Evolutionary conservation across 768 basidiomycete genomes (phyloP).

Genomic region (Obba rivulosa): DNA sequence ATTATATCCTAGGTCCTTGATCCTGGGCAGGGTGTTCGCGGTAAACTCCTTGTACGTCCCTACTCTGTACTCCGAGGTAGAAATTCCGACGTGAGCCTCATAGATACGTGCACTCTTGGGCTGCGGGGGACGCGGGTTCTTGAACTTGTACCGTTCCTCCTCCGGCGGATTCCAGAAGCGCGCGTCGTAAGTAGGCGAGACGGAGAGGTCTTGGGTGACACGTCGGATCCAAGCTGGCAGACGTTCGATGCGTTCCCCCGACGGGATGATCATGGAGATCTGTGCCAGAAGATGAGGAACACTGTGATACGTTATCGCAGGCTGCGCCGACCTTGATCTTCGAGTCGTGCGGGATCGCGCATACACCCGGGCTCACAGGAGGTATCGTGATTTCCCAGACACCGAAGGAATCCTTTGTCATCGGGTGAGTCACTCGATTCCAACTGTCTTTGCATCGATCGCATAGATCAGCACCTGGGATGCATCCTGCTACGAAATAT

Average conservation of each 20-base stretch:
- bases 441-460: slow-evolving; percentile 60
- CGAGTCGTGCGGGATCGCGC: slow-evolving; percentile 89
- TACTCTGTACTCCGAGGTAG: slow-evolving; percentile 79
- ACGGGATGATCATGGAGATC: slow-evolving; percentile 89
- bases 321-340: slow-evolving; percentile 74
- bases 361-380: slow-evolving; percentile 57
- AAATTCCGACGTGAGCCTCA: slow-evolving; percentile 98
- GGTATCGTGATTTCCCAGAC: slow-evolving; percentile 85
- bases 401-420: slow-evolving; percentile 82
- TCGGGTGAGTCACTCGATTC: slow-evolving; percentile 79
- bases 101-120: slow-evolving; percentile 77
- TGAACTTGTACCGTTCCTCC: slow-evolving; percentile 72
- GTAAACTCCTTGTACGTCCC: slow-evolving; percentile 98
- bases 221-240: slow-evolving; percentile 92
- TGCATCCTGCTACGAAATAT: too few species aligned
- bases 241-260: slow-evolving; percentile 80
- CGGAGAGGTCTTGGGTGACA: slow-evolving; percentile 87
- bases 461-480: background rate
- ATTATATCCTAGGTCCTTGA: slow-evolving; percentile 91
- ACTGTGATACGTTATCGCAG: too few species aligned
- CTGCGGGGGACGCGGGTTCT: slow-evolving; percentile 64
- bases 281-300: too few species aligned
- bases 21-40: slow-evolving; percentile 73
- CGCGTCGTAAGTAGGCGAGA: slow-evolving; percentile 92
- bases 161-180: slow-evolving; percentile 97